Conservation (phyloP, 108 stramenopile species). For the Nitzschia inconspicua region DNA sequence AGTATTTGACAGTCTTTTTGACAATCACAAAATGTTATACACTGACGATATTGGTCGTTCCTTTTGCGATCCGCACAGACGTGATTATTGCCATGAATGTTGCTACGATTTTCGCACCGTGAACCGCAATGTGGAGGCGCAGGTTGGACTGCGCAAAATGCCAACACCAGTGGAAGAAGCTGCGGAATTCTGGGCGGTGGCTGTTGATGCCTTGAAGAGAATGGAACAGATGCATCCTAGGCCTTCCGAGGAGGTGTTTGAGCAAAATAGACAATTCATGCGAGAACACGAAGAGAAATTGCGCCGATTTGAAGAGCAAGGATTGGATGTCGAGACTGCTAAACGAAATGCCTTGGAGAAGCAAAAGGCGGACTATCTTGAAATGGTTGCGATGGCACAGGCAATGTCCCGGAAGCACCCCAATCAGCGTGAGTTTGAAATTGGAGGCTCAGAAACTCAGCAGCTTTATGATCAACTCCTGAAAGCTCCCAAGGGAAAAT, state of each 20-base stretch:
- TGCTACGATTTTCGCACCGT: slow-evolving; percentile 16
- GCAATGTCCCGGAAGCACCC: slow-evolving; percentile 22
- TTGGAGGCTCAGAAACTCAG: slow-evolving; percentile 29
- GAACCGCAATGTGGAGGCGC: slow-evolving; percentile 24
- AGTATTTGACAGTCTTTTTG: too few species aligned
- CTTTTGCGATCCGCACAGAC: slow-evolving; percentile 29
- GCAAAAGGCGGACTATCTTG: neutral
- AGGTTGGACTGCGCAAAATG: slow-evolving; percentile 23
- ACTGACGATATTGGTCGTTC: slow-evolving; percentile 28
- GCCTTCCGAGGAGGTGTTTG: slow-evolving; percentile 1
- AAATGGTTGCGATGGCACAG: slow-evolving; percentile 3
- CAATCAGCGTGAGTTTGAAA: slow-evolving; percentile 13
- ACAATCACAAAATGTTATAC: neutral
- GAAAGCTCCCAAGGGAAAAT: neutral
- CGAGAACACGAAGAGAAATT: slow-evolving; percentile 5
- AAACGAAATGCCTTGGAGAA: neutral
- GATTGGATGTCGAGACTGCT: neutral
- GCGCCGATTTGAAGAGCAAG: neutral
- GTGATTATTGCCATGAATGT: slow-evolving; percentile 33
- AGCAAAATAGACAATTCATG: neutral
- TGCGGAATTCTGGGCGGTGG: slow-evolving; percentile 13
- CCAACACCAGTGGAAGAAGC: slow-evolving; percentile 16
- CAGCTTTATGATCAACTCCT: slow-evolving; percentile 19
- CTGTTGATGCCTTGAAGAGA: slow-evolving; percentile 6
- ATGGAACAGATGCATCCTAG: slow-evolving; percentile 23